Evolutionary conservation across 768 basidiomycete genomes (phyloP).

Genomic region (Xerocomus spinulosus): DNA sequence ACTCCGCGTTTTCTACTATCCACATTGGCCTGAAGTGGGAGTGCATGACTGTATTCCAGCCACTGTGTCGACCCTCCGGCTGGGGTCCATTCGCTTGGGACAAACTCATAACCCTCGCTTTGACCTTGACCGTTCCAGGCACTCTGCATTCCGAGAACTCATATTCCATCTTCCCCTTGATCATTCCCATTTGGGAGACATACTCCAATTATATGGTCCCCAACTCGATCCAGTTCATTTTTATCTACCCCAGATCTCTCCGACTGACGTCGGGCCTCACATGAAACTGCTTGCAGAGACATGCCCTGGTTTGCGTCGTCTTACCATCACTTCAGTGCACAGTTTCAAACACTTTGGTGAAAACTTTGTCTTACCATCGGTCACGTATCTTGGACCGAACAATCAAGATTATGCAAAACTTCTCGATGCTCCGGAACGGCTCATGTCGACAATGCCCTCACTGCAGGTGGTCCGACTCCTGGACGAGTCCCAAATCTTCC

Average conservation of each 20-base stretch:
- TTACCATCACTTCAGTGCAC: constrained; percentile 11
- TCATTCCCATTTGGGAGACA: constrained; percentile 5
- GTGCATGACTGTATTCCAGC: constrained; percentile 1
- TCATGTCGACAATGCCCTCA: constrained; percentile 13
- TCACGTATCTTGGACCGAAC: constrained; percentile 15
- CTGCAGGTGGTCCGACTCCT: constrained; percentile 20
- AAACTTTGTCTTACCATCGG: constrained; percentile 8
- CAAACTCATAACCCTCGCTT: too few species aligned
- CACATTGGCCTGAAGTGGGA: constrained; percentile 4
- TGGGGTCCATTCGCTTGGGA: too few species aligned
- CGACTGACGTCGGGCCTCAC: neutral
- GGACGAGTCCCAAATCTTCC: constrained; percentile 14
- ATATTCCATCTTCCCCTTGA: constrained; percentile 3
- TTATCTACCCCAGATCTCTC: too few species aligned
- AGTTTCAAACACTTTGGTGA: neutral
- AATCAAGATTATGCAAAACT: constrained; percentile 4
- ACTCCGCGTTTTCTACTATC: constrained; percentile 15
- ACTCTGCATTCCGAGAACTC: constrained; percentile 16
- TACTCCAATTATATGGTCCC: constrained; percentile 11
- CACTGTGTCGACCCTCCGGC: constrained; percentile 13
- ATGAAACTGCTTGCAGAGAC: constrained; percentile 6
- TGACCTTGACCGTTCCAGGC: neutral
- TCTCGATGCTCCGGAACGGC: constrained; percentile 8
- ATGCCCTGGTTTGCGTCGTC: constrained; percentile 17
- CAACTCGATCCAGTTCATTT: constrained; percentile 18